Evolutionary conservation across 352 stramenopile genomes (phyloP).

Genomic region (Pseudoperonospora humuli): DNA sequence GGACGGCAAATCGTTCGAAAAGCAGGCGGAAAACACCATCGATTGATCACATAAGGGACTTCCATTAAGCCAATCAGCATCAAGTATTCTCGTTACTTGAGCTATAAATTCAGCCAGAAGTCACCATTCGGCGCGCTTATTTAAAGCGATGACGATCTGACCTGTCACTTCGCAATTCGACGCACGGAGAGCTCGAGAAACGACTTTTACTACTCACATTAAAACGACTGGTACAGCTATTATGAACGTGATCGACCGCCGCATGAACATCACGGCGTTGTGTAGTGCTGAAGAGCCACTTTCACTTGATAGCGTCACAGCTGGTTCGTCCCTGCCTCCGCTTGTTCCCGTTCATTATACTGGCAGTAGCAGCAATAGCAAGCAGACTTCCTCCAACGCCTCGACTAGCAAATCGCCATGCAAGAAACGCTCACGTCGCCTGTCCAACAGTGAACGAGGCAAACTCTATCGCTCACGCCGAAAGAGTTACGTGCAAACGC

Average conservation of each 20-base stretch:
- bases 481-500: constrained; percentile 35
- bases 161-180: constrained; percentile 16
- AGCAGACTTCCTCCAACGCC: background rate
- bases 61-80: background rate
- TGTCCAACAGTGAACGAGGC: constrained; percentile 54
- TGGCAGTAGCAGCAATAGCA: background rate
- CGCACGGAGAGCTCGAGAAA: background rate
- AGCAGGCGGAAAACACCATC: constrained; percentile 12
- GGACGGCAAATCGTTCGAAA: constrained; percentile 5
- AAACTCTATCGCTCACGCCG: constrained; percentile 53
- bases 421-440: constrained; percentile 36
- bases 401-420: constrained; percentile 7
- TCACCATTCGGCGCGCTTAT: too few species aligned
- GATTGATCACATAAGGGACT: constrained; percentile 3
- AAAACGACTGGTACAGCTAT: background rate
- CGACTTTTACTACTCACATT: background rate
- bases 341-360: constrained; percentile 11
- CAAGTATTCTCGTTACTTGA: background rate
- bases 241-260: constrained; percentile 20
- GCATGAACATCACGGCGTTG: constrained; percentile 29
- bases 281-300: constrained; percentile 11
- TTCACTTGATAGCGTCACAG: background rate
- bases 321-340: constrained; percentile 3
- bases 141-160: constrained; percentile 1
- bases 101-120: constrained; percentile 11